Conservation (phyloP, 2,329 filamentous ascomycete species). For the Colletotrichum navitas region DNA sequence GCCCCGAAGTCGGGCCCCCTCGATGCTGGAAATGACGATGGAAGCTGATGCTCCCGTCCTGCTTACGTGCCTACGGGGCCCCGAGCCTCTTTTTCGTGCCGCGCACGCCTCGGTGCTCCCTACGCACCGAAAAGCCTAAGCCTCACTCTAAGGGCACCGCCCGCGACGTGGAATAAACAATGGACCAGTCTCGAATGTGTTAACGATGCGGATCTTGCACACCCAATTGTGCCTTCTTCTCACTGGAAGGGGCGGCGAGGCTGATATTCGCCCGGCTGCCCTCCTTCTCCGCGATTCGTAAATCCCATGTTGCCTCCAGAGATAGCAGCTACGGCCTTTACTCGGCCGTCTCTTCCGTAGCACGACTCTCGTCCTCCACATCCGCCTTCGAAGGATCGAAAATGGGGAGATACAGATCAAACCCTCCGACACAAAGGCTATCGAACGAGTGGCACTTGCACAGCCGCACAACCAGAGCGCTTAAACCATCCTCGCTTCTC, state of each 20-base stretch:
- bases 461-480: slow-evolving; percentile 38
- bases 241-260: slow-evolving; percentile 2
- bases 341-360: slow-evolving; percentile 10
- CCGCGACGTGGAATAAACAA: slow-evolving; percentile 1
- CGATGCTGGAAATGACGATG: slow-evolving; percentile 10
- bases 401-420: slow-evolving; percentile 5
- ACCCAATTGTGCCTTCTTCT: neutral
- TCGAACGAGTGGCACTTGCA: slow-evolving; percentile 16
- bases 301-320: too few relatives aligned
- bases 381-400: neutral
- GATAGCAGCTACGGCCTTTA: neutral
- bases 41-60: slow-evolving; percentile 15
- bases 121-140: neutral
- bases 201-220: neutral
- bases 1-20: slow-evolving; percentile 33
- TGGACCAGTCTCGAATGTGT: slow-evolving; percentile 3
- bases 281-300: slow-evolving; percentile 21
- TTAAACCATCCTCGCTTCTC: slow-evolving; percentile 7
- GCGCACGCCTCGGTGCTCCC: slow-evolving; percentile 5
- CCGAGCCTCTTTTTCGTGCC: slow-evolving; percentile 7
- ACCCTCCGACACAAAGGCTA: too few relatives aligned
- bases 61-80: neutral
- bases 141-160: neutral
- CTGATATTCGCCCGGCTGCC: neutral
- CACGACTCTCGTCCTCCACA: neutral